These are phyloP conservation scores for Mytilinidion resinicola DNA, from an alignment of 495 filamentous ascomycete genomes.

Conservation along the genomic window DNA sequence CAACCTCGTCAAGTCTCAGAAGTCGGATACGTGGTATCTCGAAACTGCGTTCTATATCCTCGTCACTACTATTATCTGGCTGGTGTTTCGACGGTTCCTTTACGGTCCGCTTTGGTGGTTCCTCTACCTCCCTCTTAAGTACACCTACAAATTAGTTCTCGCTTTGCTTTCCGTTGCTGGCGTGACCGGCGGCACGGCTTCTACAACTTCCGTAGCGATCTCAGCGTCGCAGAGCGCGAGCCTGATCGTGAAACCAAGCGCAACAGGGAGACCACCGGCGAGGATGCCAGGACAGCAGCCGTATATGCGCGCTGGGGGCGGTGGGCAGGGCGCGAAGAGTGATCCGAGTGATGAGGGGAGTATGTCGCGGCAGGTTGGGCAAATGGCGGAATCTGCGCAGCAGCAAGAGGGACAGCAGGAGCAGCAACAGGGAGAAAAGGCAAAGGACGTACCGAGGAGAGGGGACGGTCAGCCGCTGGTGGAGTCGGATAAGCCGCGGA, in stretches of 20 bases:
- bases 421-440: constrained; percentile 7
- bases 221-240: constrained; percentile 6
- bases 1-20: constrained; percentile 75
- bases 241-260: constrained; percentile 39
- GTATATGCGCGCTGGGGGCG: constrained; percentile 36
- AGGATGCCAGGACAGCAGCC: constrained; percentile 19
- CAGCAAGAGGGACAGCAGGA: constrained; percentile 27
- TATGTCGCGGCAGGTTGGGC: constrained; percentile 49
- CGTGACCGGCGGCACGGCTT: neutral
- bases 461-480: constrained; percentile 38
- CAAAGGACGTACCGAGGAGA: constrained; percentile 33
- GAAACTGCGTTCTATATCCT: constrained; percentile 81
- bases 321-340: constrained; percentile 36
- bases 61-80: constrained; percentile 68
- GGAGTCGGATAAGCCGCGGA: constrained; percentile 43
- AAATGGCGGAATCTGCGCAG: constrained; percentile 49
- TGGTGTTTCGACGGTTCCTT: constrained; percentile 73
- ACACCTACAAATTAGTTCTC: constrained; percentile 28
- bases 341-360: constrained; percentile 37
- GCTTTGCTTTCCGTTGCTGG: constrained; percentile 2
- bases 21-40: constrained; percentile 96
- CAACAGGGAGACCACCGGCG: constrained; percentile 33
- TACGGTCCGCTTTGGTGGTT: constrained; percentile 91
- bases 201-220: constrained; percentile 25
- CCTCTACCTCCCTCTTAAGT: constrained; percentile 68